These are phyloP conservation scores for Sclerotinia spermophila DNA, from an alignment of 2,329 filamentous ascomycete genomes.

Conservation along the genomic window DNA sequence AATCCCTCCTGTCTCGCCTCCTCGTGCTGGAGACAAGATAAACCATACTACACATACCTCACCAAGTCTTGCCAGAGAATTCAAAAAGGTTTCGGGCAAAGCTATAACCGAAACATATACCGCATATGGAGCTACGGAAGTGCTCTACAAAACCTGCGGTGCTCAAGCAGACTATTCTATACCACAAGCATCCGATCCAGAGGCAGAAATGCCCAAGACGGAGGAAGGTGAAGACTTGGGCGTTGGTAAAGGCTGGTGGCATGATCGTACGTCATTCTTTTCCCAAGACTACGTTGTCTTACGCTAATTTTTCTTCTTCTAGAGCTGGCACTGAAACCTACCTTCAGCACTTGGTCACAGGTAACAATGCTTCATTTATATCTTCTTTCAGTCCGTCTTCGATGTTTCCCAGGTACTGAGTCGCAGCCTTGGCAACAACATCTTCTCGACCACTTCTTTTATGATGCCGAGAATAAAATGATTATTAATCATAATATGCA, in stretches of 20 bases:
- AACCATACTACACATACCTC: slow-evolving; percentile 13
- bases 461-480: slow-evolving; percentile 80
- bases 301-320: slow-evolving; percentile 19
- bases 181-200: slow-evolving; percentile 41
- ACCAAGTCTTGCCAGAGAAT: slow-evolving; percentile 18
- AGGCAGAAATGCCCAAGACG: slow-evolving; percentile 65
- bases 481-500: slow-evolving; percentile 71
- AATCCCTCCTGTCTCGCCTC: slow-evolving; percentile 25
- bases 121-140: slow-evolving; percentile 74
- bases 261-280: slow-evolving; percentile 58
- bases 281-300: neutral
- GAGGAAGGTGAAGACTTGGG: slow-evolving; percentile 81
- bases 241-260: slow-evolving; percentile 72
- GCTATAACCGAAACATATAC: slow-evolving; percentile 63
- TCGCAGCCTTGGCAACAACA: slow-evolving; percentile 81
- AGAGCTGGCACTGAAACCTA: slow-evolving; percentile 78
- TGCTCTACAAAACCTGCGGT: slow-evolving; percentile 46
- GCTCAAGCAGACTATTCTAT: slow-evolving; percentile 32
- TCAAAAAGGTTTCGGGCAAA: slow-evolving; percentile 22
- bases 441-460: slow-evolving; percentile 93
- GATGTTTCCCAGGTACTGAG: slow-evolving; percentile 67
- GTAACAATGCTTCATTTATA: slow-evolving; percentile 97
- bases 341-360: slow-evolving; percentile 94
- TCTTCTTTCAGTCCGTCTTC: slow-evolving; percentile 77
- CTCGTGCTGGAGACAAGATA: slow-evolving; percentile 14